Conservation (phyloP, 1,284 basidiomycete genomes). For the Schizophyllum amplum region DNA sequence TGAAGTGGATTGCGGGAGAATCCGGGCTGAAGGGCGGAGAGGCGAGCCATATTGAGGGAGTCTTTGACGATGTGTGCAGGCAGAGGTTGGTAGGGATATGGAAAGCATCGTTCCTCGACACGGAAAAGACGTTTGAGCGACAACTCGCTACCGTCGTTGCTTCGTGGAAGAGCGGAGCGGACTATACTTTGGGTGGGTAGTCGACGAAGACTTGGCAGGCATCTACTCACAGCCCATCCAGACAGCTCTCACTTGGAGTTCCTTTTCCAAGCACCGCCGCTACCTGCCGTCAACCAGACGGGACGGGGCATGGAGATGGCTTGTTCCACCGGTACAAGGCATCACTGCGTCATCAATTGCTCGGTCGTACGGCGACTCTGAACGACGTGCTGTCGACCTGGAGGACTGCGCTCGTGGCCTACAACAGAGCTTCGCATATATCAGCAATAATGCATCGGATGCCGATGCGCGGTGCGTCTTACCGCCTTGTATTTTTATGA, state of each 20-base stretch:
- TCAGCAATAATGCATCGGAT: conserved; percentile 26
- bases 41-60: conserved; percentile 26
- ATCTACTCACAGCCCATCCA: conserved; percentile 19
- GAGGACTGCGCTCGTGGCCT: conserved; percentile 50
- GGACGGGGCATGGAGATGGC: conserved; percentile 10
- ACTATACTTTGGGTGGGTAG: conserved; percentile 18
- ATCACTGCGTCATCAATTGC: conserved; percentile 46
- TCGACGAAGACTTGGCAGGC: not conserved
- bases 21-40: conserved; percentile 39
- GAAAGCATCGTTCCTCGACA: conserved; percentile 34
- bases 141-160: conserved; percentile 27
- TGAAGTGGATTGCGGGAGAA: conserved; percentile 34
- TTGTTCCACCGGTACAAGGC: conserved; percentile 50
- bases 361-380: conserved; percentile 50
- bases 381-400: conserved; percentile 47
- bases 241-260: conserved; percentile 43
- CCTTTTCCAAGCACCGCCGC: conserved; percentile 45
- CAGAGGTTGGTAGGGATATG: conserved; percentile 50
- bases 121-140: conserved; percentile 37
- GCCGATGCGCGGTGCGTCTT: conserved; percentile 26
- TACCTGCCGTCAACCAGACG: conserved; percentile 35
- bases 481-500: not conserved
- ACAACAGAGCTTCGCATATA: conserved; percentile 45
- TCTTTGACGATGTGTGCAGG: conserved; percentile 44
- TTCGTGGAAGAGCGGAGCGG: conserved; percentile 15